Conservation (phyloP, 129 eudicot genomes). For the Chrysanthemum makinoi region DNA sequence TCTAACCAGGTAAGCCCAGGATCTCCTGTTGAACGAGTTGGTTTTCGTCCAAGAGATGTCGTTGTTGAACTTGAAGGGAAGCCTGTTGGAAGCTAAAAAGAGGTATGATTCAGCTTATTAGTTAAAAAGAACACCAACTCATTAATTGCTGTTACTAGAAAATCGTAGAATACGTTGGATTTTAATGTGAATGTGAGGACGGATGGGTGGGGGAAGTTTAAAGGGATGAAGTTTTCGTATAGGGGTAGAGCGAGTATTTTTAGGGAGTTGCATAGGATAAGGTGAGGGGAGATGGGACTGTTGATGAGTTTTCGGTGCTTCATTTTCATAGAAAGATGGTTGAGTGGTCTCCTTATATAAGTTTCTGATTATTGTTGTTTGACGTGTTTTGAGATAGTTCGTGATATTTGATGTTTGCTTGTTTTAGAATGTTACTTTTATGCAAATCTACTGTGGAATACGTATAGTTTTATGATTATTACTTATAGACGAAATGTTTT, state of each 20-base stretch:
- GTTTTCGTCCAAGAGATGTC: constrained; percentile 74
- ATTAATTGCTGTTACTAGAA: neutral
- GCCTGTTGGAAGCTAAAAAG: constrained; percentile 66
- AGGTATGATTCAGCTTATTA: constrained; percentile 40
- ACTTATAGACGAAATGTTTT: no score
- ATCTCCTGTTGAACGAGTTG: constrained; percentile 79
- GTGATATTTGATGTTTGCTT: constrained; percentile 12
- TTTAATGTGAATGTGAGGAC: constrained; percentile 76
- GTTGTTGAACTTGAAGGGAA: constrained; percentile 72
- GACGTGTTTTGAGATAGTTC: neutral
- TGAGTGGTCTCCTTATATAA: constrained; percentile 82
- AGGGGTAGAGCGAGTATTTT: constrained; percentile 76
- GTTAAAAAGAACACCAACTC: neutral
- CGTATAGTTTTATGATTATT: no score
- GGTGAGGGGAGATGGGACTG: constrained; percentile 62
- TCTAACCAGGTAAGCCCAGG: constrained; percentile 72
- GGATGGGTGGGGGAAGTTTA: constrained; percentile 91
- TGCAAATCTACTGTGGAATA: no score
- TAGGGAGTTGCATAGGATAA: constrained; percentile 82
- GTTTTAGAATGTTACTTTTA: neutral
- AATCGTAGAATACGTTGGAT: constrained; percentile 38
- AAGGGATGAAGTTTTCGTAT: constrained; percentile 72
- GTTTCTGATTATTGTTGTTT: constrained; percentile 25
- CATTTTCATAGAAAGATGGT: constrained; percentile 78
- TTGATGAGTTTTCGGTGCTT: constrained; percentile 75